phyloP scores from a whole-genome alignment of 2,329 filamentous ascomycete species.

The Colletotrichum orbiculare region DNA sequence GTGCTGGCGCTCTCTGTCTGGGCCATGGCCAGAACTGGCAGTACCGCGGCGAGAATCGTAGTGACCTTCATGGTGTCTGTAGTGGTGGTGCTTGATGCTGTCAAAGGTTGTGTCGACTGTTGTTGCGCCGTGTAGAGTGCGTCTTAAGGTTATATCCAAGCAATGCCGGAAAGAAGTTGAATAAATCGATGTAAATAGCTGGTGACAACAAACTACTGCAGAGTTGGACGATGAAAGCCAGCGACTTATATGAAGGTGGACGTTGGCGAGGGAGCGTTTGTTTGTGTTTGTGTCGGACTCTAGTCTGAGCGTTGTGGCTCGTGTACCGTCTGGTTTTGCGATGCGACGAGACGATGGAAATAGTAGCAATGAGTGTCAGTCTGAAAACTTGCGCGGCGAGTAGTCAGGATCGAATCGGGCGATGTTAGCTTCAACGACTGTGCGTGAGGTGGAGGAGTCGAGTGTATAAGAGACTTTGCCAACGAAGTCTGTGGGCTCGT shows the following conservation, averaged over 20 bases:
- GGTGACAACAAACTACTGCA: too few species aligned
- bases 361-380: constrained; percentile 37
- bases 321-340: constrained; percentile 35
- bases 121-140: background rate
- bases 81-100: constrained; percentile 30
- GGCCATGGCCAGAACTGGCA: constrained; percentile 66
- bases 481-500: constrained; percentile 60
- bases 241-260: constrained; percentile 21
- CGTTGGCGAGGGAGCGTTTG: constrained; percentile 4
- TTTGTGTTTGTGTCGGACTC: constrained; percentile 2
- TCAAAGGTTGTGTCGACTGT: constrained; percentile 39
- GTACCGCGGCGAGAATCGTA: constrained; percentile 58
- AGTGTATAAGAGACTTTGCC: constrained; percentile 59
- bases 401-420: constrained; percentile 45
- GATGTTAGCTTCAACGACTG: constrained; percentile 36
- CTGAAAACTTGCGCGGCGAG: constrained; percentile 45
- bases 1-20: constrained; percentile 46
- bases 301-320: constrained; percentile 24
- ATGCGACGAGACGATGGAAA: constrained; percentile 37
- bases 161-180: too few species aligned
- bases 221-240: background rate
- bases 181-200: too few species aligned
- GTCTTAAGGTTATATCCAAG: too few species aligned
- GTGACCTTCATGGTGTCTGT: constrained; percentile 51
- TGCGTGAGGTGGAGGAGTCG: constrained; percentile 18